A percentile compares a stretch with the other conserved stretches of the same genome.
Conservation (phyloP, 352 stramenopile species). For the Globisporangium cederbergense region DNA sequence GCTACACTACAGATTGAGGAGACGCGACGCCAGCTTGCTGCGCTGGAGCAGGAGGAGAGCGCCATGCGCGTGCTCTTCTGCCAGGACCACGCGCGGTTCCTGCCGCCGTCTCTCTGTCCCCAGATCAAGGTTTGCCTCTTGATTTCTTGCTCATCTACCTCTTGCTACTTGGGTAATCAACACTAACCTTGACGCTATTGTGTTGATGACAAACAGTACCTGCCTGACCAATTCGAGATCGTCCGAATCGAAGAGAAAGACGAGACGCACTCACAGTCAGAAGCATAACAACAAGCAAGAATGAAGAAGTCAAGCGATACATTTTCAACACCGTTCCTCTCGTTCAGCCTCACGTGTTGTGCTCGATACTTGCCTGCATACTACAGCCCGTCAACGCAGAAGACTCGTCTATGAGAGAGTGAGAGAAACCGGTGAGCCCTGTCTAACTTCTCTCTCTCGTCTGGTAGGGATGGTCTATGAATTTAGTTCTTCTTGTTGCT, state of each 20-base stretch:
- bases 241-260: slow-evolving; percentile 20
- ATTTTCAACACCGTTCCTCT: slow-evolving; percentile 6
- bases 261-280: neutral
- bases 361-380: neutral
- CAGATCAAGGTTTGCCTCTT: slow-evolving; percentile 50
- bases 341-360: neutral
- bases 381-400: neutral
- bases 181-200: neutral
- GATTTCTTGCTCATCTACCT: neutral
- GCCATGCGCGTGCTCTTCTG: slow-evolving; percentile 40
- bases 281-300: neutral
- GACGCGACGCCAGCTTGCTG: slow-evolving; percentile 43
- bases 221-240: slow-evolving; percentile 50
- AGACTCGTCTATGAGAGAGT: slow-evolving; percentile 8
- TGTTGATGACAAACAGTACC: slow-evolving; percentile 29
- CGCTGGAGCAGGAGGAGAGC: slow-evolving; percentile 47
- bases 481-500: slow-evolving; percentile 44
- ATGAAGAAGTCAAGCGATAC: neutral
- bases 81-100: slow-evolving; percentile 58
- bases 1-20: slow-evolving; percentile 41
- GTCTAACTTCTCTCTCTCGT: neutral
- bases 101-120: slow-evolving; percentile 67
- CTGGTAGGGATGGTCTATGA: slow-evolving; percentile 4
- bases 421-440: neutral
- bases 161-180: no score